Evolutionary conservation across 1,284 basidiomycete genomes (phyloP).

Genomic region (Ustilago shanxiensis): DNA sequence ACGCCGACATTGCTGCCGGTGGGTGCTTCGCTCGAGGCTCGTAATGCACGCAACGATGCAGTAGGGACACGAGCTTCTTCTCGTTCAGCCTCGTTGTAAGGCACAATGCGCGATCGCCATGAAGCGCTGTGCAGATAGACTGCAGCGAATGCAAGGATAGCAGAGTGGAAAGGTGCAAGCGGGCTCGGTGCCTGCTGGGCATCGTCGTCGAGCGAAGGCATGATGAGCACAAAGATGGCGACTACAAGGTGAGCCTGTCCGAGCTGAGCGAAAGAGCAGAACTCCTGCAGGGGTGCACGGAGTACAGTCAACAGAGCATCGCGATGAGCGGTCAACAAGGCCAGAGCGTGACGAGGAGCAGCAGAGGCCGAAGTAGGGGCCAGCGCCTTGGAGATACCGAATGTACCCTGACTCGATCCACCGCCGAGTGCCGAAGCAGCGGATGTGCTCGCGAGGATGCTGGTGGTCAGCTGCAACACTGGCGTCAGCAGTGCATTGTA

Average conservation of each 20-base stretch:
- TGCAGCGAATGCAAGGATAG: conserved; percentile 82
- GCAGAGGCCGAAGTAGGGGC: conserved; percentile 41
- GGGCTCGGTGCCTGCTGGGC: conserved; percentile 77
- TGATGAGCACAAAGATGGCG: conserved; percentile 77
- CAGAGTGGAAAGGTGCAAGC: conserved; percentile 76
- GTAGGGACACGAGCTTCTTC: conserved; percentile 72
- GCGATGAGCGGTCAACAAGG: conserved; percentile 82
- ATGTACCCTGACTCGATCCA: conserved; percentile 72
- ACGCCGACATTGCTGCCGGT: conserved; percentile 17
- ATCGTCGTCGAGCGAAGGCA: conserved; percentile 79
- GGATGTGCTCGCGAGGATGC: conserved; percentile 70
- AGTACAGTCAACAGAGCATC: conserved; percentile 84
- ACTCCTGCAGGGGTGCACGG: conserved; percentile 78
- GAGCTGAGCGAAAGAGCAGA: conserved; percentile 77
- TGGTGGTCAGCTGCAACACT: conserved; percentile 81
- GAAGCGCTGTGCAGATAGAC: conserved; percentile 78
- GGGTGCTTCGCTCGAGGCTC: conserved; percentile 34
- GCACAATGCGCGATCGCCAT: conserved; percentile 77
- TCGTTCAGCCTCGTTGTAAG: conserved; percentile 80
- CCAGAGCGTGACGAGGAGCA: conserved; percentile 75
- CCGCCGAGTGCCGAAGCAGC: conserved; percentile 70
- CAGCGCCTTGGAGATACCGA: conserved; percentile 34
- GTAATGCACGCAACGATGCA: conserved; percentile 40
- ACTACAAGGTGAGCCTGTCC: conserved; percentile 81
- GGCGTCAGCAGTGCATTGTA: conserved; percentile 91